Evolutionary conservation across 345 rosid genomes (phyloP).

Genomic region (Gossypium australe): DNA sequence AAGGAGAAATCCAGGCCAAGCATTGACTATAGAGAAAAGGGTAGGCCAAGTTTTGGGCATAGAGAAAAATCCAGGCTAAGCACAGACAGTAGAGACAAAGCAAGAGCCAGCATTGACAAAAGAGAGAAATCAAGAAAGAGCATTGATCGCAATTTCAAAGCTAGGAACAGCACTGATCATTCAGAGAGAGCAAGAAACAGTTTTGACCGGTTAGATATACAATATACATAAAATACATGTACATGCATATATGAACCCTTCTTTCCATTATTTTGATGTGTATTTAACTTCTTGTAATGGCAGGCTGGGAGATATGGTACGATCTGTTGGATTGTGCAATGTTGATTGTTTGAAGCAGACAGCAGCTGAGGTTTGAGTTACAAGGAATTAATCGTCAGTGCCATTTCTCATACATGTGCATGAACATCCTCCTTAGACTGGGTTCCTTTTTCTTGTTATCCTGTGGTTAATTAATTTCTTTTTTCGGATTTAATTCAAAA

Average conservation of each 20-base stretch:
- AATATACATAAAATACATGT: background rate
- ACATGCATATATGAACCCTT: background rate
- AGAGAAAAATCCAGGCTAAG: slow-evolving; percentile 58
- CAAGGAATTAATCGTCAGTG: background rate
- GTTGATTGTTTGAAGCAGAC: slow-evolving; percentile 12
- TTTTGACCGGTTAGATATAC: slow-evolving; percentile 58
- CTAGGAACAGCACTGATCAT: slow-evolving; percentile 60
- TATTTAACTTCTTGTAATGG: background rate
- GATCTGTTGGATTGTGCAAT: slow-evolving; percentile 11
- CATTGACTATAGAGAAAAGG: slow-evolving; percentile 35
- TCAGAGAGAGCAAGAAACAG: slow-evolving; percentile 69
- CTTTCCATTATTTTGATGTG: background rate
- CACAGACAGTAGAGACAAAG: slow-evolving; percentile 36
- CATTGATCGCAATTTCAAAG: slow-evolving; percentile 39
- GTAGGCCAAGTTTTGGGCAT: slow-evolving; percentile 36
- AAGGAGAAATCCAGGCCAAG: slow-evolving; percentile 31
- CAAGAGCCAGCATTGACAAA: slow-evolving; percentile 41
- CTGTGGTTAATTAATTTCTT: background rate
- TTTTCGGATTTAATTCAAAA: background rate
- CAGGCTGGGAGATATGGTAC: slow-evolving; percentile 11
- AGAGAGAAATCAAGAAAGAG: slow-evolving; percentile 56
- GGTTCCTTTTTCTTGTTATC: background rate
- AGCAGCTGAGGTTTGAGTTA: slow-evolving; percentile 7
- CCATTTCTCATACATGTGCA: background rate
- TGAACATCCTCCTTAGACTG: background rate